Conservation (phyloP, 352 stramenopile genomes). For the Globisporangium uncinulatum region DNA sequence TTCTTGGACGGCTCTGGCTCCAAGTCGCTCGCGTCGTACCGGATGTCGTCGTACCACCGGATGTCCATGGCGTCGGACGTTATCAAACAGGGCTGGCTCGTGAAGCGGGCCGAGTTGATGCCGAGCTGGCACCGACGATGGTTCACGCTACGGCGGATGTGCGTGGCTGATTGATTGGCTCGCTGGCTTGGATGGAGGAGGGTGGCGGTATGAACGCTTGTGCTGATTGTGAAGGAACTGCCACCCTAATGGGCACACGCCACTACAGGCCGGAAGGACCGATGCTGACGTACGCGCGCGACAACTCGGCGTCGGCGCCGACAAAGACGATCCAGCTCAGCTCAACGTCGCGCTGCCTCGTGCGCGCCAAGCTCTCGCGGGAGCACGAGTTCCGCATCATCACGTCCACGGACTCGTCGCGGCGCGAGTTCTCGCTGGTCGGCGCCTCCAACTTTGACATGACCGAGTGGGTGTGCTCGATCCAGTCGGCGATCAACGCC, state of each 20-base stretch:
- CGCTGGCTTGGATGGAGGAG: neutral
- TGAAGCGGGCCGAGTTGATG: constrained; percentile 73
- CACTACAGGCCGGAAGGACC: constrained; percentile 49
- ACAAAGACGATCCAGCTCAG: constrained; percentile 72
- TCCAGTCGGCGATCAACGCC: constrained; percentile 78
- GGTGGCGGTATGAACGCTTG: too few species aligned
- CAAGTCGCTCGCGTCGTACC: constrained; percentile 62
- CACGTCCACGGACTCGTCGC: constrained; percentile 65
- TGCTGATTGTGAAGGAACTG: neutral
- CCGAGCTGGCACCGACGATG: constrained; percentile 76
- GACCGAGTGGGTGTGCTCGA: constrained; percentile 75
- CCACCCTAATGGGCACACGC: neutral
- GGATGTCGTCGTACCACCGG: constrained; percentile 54
- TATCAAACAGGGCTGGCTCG: constrained; percentile 70
- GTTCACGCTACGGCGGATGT: constrained; percentile 76
- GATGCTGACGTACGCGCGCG: constrained; percentile 74
- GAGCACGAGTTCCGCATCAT: constrained; percentile 75
- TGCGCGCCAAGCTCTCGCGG: constrained; percentile 47
- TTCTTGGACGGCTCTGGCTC: constrained; percentile 56
- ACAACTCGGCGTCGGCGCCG: constrained; percentile 38
- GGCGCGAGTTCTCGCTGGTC: constrained; percentile 58
- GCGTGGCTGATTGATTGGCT: constrained; percentile 6
- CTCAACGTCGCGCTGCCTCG: constrained; percentile 66
- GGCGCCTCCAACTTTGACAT: constrained; percentile 72
- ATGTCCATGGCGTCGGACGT: constrained; percentile 38